Evolutionary conservation across 805 yeast genomes (phyloP).

Genomic region (Hanseniaspora guilliermondii): DNA sequence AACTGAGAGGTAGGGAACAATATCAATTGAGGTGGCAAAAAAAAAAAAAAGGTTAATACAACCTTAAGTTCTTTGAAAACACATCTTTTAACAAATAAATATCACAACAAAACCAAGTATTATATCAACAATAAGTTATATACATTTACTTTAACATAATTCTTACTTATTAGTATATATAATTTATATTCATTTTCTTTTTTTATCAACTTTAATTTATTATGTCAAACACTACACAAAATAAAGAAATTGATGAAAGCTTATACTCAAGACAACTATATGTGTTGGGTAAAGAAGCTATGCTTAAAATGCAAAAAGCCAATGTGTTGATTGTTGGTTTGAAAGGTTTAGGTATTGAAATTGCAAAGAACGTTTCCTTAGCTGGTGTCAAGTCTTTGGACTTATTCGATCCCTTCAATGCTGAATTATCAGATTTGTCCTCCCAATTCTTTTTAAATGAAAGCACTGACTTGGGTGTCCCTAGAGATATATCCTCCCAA

Average conservation of each 20-base stretch:
- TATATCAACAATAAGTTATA: too few relatives aligned
- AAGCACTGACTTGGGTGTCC: conserved; percentile 59
- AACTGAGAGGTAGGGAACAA: not conserved
- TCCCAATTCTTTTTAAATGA: conserved; percentile 69
- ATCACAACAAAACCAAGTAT: not conserved
- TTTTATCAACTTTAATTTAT: not conserved
- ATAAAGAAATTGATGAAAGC: conserved; percentile 70
- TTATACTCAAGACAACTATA: conserved; percentile 93
- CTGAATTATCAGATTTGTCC: conserved; percentile 60
- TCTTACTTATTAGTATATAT: too few relatives aligned
- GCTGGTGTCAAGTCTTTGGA: conserved; percentile 94
- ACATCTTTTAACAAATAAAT: not conserved
- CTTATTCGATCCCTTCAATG: conserved; percentile 67
- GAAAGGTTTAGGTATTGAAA: conserved; percentile 87
- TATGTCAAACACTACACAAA: conserved; percentile 19
- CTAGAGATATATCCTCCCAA: conserved; percentile 63
- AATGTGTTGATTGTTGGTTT: conserved; percentile 85
- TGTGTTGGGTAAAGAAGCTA: conserved; percentile 94
- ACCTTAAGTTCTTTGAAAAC: too few relatives aligned
- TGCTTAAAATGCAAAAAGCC: conserved; percentile 90
- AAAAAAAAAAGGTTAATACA: not conserved
- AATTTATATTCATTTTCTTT: too few relatives aligned
- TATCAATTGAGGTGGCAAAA: not conserved
- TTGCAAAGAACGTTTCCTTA: conserved; percentile 88
- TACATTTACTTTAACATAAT: too few relatives aligned